Evolutionary conservation across 768 basidiomycete genomes (phyloP).

Genomic region (Gelatoporia subvermispora): DNA sequence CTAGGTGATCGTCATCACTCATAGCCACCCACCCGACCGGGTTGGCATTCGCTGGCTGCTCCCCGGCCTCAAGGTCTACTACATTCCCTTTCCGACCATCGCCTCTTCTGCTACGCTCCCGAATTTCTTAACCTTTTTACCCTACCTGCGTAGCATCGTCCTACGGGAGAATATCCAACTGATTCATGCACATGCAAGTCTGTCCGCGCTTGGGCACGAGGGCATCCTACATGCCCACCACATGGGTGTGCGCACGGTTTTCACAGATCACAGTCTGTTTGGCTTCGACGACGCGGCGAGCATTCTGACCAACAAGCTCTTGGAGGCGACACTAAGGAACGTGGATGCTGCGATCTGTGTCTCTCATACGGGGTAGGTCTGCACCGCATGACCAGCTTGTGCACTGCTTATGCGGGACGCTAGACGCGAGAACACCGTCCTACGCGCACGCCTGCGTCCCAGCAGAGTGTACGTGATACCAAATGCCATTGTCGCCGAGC

Average conservation of each 20-base stretch:
- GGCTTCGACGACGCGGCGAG: conserved; percentile 97
- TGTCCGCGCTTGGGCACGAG: conserved; percentile 90
- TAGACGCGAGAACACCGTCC: conserved; percentile 96
- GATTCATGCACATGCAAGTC: conserved; percentile 87
- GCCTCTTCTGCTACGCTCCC: conserved; percentile 92
- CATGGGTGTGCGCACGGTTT: conserved; percentile 84
- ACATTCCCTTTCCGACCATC: conserved; percentile 86
- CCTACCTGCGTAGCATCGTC: conserved; percentile 86
- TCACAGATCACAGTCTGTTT: conserved; percentile 96
- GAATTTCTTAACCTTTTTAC: conserved; percentile 88
- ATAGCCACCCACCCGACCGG: conserved; percentile 81
- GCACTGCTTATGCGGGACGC: neutral
- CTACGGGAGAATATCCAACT: conserved; percentile 81
- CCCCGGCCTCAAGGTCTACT: conserved; percentile 87
- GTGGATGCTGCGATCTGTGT: conserved; percentile 96
- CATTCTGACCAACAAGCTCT: conserved; percentile 93
- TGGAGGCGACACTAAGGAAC: conserved; percentile 81
- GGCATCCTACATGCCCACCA: conserved; percentile 85
- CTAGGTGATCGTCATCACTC: conserved; percentile 92
- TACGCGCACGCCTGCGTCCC: conserved; percentile 71
- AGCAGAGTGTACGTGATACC: conserved; percentile 86
- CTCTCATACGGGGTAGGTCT: conserved; percentile 85
- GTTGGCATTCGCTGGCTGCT: conserved; percentile 87
- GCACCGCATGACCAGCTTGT: neutral
- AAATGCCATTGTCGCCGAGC: conserved; percentile 82